Percentiles rank a stretch among this genome's conserved stretches.
phyloP scores from a whole-genome alignment of 139 green algal genomes.

The Astrephomene gubernaculifera region DNA sequence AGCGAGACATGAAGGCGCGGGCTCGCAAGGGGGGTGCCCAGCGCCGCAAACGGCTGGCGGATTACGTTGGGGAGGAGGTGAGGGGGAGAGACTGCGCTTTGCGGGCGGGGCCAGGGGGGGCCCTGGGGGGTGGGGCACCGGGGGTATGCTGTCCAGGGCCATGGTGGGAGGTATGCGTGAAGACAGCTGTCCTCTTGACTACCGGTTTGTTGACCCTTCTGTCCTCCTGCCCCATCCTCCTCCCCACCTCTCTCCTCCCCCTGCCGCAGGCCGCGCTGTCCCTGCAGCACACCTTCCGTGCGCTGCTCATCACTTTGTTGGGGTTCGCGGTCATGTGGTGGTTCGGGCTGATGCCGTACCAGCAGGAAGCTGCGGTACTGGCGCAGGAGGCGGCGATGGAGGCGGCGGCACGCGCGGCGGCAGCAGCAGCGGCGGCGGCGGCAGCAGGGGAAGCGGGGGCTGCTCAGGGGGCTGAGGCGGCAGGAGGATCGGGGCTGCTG shows the following conservation, averaged over 20 bases:
- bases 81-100: no score
- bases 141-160: no score
- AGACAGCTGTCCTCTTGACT: no score
- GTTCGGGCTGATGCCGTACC: conserved; percentile 46
- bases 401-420: not conserved
- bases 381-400: not conserved
- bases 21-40: not conserved
- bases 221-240: no score
- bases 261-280: not conserved
- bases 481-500: no score
- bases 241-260: not conserved
- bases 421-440: not conserved
- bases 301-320: conserved; percentile 24
- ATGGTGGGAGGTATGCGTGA: no score
- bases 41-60: not conserved
- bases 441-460: not conserved
- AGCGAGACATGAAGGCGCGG: not conserved
- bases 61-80: conserved; percentile 34
- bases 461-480: not conserved
- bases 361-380: conserved; percentile 27
- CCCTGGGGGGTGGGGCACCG: no score
- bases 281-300: conserved; percentile 35
- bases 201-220: no score
- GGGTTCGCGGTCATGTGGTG: conserved; percentile 44
- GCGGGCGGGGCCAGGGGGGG: no score